Percentiles rank a stretch among this genome's conserved stretches.
Conservation (phyloP, 208 protist species). For the Trypanosoma platydactyli region DNA sequence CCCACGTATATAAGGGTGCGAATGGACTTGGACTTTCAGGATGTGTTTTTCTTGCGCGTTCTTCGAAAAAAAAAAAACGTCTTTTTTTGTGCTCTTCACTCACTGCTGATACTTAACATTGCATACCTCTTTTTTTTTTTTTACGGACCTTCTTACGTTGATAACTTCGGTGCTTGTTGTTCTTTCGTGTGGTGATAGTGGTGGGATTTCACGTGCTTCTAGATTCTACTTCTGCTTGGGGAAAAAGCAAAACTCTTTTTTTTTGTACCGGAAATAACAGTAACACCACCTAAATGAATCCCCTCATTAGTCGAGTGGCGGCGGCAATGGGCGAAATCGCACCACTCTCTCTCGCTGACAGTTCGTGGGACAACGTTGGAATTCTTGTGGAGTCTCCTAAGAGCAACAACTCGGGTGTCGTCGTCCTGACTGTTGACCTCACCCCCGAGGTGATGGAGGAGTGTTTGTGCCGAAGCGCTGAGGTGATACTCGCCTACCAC, state of each 20-base stretch:
- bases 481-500: constrained; percentile 92
- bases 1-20: no score
- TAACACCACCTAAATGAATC: constrained; percentile 7
- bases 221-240: neutral
- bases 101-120: no score
- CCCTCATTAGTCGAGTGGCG: constrained; percentile 53
- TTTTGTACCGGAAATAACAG: neutral
- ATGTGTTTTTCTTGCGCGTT: no score
- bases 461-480: constrained; percentile 55
- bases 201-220: neutral
- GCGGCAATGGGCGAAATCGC: constrained; percentile 79
- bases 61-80: no score
- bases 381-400: constrained; percentile 87
- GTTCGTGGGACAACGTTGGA: constrained; percentile 94
- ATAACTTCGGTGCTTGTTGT: neutral
- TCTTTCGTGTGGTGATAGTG: neutral
- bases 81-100: no score
- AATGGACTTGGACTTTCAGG: no score
- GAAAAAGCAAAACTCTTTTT: neutral
- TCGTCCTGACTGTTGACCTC: constrained; percentile 92
- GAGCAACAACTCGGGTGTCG: constrained; percentile 43
- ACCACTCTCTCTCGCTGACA: constrained; percentile 84
- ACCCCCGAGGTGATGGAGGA: constrained; percentile 90
- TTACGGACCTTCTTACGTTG: neutral
- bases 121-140: constrained; percentile 13